A percentile compares a stretch with the other conserved stretches of the same genome.
phyloP scores from a whole-genome alignment of 495 filamentous ascomycete species.

The Glutinoglossum americanum region DNA sequence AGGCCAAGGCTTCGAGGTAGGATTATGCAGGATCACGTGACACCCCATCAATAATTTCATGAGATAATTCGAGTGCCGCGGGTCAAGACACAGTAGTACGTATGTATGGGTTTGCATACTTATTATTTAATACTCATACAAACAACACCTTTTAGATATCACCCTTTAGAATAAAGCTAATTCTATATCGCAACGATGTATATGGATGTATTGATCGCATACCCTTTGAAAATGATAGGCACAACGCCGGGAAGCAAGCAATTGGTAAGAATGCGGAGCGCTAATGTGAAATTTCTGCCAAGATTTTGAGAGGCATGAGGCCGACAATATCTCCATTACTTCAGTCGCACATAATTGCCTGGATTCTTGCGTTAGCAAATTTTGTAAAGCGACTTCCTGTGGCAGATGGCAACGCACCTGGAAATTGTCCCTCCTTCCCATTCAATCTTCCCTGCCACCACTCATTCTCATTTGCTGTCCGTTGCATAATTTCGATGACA shows the following conservation, averaged over 20 bases:
- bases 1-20: neutral
- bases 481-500: slow-evolving; percentile 63
- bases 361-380: neutral
- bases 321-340: neutral
- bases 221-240: neutral
- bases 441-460: slow-evolving; percentile 80
- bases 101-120: no score
- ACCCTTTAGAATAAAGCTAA: neutral
- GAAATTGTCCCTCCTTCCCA: slow-evolving; percentile 77
- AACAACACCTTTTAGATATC: neutral
- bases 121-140: neutral
- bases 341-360: slow-evolving; percentile 5
- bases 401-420: slow-evolving; percentile 37
- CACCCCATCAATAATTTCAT: neutral
- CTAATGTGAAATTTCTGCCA: neutral
- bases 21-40: neutral
- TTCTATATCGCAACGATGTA: neutral
- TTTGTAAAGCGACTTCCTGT: neutral
- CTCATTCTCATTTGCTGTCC: slow-evolving; percentile 76
- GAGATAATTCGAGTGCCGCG: no score
- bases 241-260: neutral
- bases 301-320: neutral
- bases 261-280: neutral
- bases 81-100: no score
- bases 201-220: no score